phyloP scores from a whole-genome alignment of 2,329 filamentous ascomycete genomes.

The Ramichloridium luteum region DNA sequence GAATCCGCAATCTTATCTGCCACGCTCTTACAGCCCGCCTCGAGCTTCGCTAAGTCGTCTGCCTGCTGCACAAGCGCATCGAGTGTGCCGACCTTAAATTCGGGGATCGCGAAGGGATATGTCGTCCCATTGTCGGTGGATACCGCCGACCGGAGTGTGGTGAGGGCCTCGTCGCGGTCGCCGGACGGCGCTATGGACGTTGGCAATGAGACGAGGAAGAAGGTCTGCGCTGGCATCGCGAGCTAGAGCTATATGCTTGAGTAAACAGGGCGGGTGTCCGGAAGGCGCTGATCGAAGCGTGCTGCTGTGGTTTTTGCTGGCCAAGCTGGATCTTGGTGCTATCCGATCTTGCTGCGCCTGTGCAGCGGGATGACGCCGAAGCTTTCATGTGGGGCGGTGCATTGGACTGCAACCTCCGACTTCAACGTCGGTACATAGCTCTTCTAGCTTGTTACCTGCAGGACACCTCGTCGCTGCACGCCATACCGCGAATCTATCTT shows the following conservation, averaged over 20 bases:
- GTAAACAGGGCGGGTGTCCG: neutral
- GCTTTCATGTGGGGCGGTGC: slow-evolving; percentile 1
- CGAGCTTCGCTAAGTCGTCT: slow-evolving; percentile 85
- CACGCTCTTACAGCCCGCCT: slow-evolving; percentile 64
- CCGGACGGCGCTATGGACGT: slow-evolving; percentile 72
- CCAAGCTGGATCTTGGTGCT: too few species aligned
- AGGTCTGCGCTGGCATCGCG: slow-evolving; percentile 41
- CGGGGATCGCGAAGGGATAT: slow-evolving; percentile 68
- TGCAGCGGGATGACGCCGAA: neutral
- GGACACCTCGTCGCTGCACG: too few species aligned
- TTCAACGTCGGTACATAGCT: neutral
- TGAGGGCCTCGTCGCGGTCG: slow-evolving; percentile 69
- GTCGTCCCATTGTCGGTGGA: slow-evolving; percentile 63
- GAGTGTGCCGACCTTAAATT: slow-evolving; percentile 95
- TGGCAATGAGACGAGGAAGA: slow-evolving; percentile 82
- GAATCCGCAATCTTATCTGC: slow-evolving; percentile 83
- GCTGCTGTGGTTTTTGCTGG: too few species aligned
- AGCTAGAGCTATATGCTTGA: too few species aligned
- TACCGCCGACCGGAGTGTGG: slow-evolving; percentile 60
- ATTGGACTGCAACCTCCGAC: slow-evolving; percentile 2
- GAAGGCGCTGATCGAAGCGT: slow-evolving; percentile 4
- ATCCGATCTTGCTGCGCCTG: too few species aligned
- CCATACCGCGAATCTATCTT: too few species aligned
- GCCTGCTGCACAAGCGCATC: slow-evolving; percentile 93
- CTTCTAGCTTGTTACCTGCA: too few species aligned